Conservation (phyloP, 305 asterid species). For the Fraxinus xanthoxyloides region DNA sequence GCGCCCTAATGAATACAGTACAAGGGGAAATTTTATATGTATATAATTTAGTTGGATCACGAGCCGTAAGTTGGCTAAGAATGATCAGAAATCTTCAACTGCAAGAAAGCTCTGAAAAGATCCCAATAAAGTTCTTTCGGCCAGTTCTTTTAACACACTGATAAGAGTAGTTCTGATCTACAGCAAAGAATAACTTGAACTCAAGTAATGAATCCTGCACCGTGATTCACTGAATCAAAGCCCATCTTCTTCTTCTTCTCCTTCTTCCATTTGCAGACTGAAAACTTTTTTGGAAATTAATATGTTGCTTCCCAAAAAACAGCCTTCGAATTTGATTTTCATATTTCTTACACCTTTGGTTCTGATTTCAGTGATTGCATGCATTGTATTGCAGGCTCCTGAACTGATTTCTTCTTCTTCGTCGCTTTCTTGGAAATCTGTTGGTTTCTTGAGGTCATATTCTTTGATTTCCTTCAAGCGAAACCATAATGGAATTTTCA, state of each 20-base stretch:
- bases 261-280: not conserved
- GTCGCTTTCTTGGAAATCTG: constrained; percentile 36
- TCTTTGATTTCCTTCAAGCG: constrained; percentile 8
- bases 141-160: not conserved
- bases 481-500: constrained; percentile 11
- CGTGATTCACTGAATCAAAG: not conserved
- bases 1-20: too few species aligned
- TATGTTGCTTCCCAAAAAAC: constrained; percentile 39
- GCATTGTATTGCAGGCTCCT: constrained; percentile 28
- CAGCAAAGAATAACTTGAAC: constrained; percentile 58
- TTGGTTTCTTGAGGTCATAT: constrained; percentile 34
- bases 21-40: too few species aligned
- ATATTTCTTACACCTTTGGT: constrained; percentile 49
- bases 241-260: not conserved
- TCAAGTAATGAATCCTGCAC: constrained; percentile 51
- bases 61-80: constrained; percentile 40
- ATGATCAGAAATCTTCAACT: constrained; percentile 29
- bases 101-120: constrained; percentile 36
- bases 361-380: constrained; percentile 36
- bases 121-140: constrained; percentile 34
- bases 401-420: constrained; percentile 21
- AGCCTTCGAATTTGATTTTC: constrained; percentile 32
- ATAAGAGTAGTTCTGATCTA: constrained; percentile 37
- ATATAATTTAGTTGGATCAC: constrained; percentile 29
- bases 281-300: not conserved